Evolutionary conservation across 2,329 filamentous ascomycete genomes (phyloP), one percentile per base, ranked within the genome.

Genomic region (Nannizzia gypsea): DNA sequence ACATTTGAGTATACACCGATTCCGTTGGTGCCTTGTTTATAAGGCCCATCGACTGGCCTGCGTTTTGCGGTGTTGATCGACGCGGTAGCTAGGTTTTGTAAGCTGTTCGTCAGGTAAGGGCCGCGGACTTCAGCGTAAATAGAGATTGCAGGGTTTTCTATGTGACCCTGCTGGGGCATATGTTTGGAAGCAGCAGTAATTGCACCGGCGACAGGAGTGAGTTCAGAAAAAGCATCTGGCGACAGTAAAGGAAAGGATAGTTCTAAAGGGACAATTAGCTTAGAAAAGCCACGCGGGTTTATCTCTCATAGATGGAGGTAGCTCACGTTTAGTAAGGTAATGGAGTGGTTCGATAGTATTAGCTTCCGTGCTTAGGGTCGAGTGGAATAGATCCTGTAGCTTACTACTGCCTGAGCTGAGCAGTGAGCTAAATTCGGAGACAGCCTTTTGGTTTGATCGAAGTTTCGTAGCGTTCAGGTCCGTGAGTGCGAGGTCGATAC

Each of bases 391-490:
- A 60, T 84, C 84, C 72, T 97, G 90, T 34, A 99, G 79, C 70
- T 95, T 90, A 11, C 83, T 82, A 64, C 88, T 90, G 24, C 90
- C 93, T 3, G 84, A 83, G 67, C 86, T 88, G 62, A 96, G 78
- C 38, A 99, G 79, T 8, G 84, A 82, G 59, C 83, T 86, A 59
- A 96, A 82, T 62, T 96, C 90, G 50, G 83, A 77, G 60, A 93
- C 88, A 1, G 90, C 90, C 71, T 91, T 86, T 71, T 97, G 91
- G 62, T 96, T 97, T 8, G 91, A 88, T 60, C 89, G 85, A 57
- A 99, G 77, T 66, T 96, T 96, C n/a, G 92, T 92, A 2, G 88
- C 81, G 70, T 88, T 88, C 76, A 99, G 86, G 63, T 95, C 89
- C 62, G 79, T 76, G 59, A 96, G 80, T n/a, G 91, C 88, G 71